Conservation (phyloP, 106 monocot genomes). For the Dioscorea alata region DNA sequence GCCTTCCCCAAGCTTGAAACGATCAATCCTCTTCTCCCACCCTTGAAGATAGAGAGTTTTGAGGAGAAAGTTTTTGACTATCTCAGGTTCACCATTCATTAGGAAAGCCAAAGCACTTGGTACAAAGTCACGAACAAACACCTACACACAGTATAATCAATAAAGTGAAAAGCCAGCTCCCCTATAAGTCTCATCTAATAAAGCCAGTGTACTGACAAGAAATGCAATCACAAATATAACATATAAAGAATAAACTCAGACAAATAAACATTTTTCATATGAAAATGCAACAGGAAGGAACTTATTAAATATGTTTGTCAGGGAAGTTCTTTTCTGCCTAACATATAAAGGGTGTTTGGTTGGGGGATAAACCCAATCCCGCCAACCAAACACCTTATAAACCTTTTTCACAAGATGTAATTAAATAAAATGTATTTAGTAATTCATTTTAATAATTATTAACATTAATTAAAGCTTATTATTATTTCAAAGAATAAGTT, state of each 20-base stretch:
- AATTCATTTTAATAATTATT: too few species aligned
- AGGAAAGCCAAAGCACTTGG: constrained; percentile 48
- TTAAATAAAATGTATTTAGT: too few species aligned
- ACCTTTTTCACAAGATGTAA: too few species aligned
- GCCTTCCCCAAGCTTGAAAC: constrained; percentile 46
- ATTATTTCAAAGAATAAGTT: too few species aligned
- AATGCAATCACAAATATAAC: background rate
- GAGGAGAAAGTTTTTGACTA: constrained; percentile 48
- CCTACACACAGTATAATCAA: constrained; percentile 8
- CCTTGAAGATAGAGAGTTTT: constrained; percentile 46
- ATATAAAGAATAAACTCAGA: background rate
- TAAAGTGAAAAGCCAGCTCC: background rate
- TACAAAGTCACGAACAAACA: constrained; percentile 57
- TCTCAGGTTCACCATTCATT: constrained; percentile 49
- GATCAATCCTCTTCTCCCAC: constrained; percentile 48
- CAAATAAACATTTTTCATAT: background rate
- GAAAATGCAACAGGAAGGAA: background rate
- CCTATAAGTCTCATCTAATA: background rate
- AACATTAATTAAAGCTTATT: too few species aligned
- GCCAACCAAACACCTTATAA: too few species aligned
- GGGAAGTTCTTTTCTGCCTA: too few species aligned
- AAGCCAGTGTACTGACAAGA: background rate
- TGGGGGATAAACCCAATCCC: too few species aligned
- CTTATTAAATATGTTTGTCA: too few species aligned
- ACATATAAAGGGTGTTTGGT: too few species aligned